Base-by-base conservation (phyloP, 306 rosid genomes). In the Medicago ruthenica region DNA sequence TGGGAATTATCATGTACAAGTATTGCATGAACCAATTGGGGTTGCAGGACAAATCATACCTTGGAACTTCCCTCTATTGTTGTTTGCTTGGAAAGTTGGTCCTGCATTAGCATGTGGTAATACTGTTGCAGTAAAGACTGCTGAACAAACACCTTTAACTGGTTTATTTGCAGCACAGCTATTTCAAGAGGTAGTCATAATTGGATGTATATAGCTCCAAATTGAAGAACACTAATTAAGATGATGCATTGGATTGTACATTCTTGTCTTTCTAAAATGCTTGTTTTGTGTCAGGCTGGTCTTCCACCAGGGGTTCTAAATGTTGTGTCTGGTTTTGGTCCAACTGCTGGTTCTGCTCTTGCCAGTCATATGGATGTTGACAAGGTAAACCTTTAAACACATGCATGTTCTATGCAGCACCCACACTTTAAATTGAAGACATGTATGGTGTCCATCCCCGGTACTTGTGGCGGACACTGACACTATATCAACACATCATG, bases 11-110 rank as follows among this genome's bases (percentile, higher is more conserved):
- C 89, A 91, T 39, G 88, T 91, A 47, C 89, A 93, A 73, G 89
- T 90, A 73, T 85, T 93, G 88, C 97, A 93, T 14, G 98, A 93
- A 86, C 98, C 97, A 6, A 87, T 93, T n/a, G 98, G 98, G 20
- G 98, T 93, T 79, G 93, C 86, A 0, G 97, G 98, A 76, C 98
- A 93, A 85, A 88, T 93, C 36, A 93, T 91, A 83, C 98, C 98
- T 6, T 93, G 98, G 97, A 93, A 93, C 75, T 93, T 93, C 80
- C 98, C 98, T 66, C 88, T 93, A 42, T 74, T 93, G 77, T 88
- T 93, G 97, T 89, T 86, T 82, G 89, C 80, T 34, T 93, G 98
- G 97, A 93, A 93, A 88, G 77, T 93, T 39, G 97, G 92, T 9
- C 98, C 98, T 0, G 96, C 98, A 47, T 83, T 93, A 81, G 96